Conservation (phyloP, 257 asterid genomes). For the Orobanche coerulescens region DNA sequence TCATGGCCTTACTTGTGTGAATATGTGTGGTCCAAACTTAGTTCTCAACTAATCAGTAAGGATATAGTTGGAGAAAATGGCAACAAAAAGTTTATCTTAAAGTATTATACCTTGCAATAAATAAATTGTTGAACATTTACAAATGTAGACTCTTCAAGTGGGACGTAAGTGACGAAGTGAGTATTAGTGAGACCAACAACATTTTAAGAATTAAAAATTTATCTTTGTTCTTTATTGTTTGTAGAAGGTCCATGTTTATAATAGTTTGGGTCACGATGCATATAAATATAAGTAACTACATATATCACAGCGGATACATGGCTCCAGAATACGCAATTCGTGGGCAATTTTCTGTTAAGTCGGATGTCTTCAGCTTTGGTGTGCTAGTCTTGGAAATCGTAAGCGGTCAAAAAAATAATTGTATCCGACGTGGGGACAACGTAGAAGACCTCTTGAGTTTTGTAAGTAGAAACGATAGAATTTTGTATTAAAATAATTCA, state of each 20-base stretch:
- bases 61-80: too few species aligned
- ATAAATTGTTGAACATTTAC: too few species aligned
- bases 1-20: too few species aligned
- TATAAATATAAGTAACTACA: neutral
- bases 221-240: too few species aligned
- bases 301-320: slow-evolving; percentile 40
- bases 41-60: too few species aligned
- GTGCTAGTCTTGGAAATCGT: slow-evolving; percentile 40
- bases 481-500: neutral
- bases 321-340: slow-evolving; percentile 36
- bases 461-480: slow-evolving; percentile 22
- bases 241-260: too few species aligned
- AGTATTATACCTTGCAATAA: too few species aligned
- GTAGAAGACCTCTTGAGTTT: slow-evolving; percentile 26
- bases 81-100: too few species aligned
- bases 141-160: too few species aligned
- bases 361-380: slow-evolving; percentile 45
- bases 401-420: slow-evolving; percentile 27
- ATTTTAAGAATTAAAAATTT: neutral
- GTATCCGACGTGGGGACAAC: slow-evolving; percentile 8
- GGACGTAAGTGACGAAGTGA: too few species aligned
- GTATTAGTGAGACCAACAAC: neutral
- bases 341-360: slow-evolving; percentile 36
- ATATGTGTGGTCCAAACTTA: too few species aligned
- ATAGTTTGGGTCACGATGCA: too few species aligned